Evolutionary conservation across 2,329 filamentous ascomycete genomes (phyloP), one percentile per base, ranked within the genome.

Genomic region (Bipolaris zeicola): DNA sequence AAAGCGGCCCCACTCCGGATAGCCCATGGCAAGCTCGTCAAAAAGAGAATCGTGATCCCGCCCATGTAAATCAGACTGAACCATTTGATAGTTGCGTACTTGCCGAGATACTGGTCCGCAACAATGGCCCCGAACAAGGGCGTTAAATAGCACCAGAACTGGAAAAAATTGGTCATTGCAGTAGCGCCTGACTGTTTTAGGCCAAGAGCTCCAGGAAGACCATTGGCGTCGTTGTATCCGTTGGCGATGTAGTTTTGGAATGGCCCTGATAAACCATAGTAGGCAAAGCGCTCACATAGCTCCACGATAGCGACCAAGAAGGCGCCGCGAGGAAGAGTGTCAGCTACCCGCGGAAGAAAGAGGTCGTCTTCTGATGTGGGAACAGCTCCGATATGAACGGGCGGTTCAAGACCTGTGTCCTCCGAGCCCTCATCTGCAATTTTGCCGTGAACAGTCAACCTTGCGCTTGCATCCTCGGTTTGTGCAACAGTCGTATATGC

Each of bases 71-170:
- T 80, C 8, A 78, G 79, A 37, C 79, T 87, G 64, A 89, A 88
- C 68, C 84, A 84, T 72, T 87, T 81, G 64, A 91, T 90, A 22
- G 89, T 90, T 63, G 83, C 82, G 77, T 86, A 91, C 58, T 88
- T 87, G 33, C 89, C 89, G 69, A 85, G 82, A 69, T 87, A 88
- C 62, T 87, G 83, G 76, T 92, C 89, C 10, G 89, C 88, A 6
- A 82, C 76, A 37, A 83, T 71, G 8, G 83, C 83, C 5, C 80
- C 80, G 0, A 80, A 33, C 3, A 81, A 76, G 0, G 80, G 80
- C 3, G 78, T 81, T 2, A 81, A 62, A 57, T 81, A 82, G 63
- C 77, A 80, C 75, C 79, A 81, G 60, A 79, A 80, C 45, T 81
- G 78, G 66, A 81, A 81, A 60, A 80, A 78, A 20, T 77, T 77